Conservation (phyloP, 2,329 filamentous ascomycete species). For the Diplodia intermedia region DNA sequence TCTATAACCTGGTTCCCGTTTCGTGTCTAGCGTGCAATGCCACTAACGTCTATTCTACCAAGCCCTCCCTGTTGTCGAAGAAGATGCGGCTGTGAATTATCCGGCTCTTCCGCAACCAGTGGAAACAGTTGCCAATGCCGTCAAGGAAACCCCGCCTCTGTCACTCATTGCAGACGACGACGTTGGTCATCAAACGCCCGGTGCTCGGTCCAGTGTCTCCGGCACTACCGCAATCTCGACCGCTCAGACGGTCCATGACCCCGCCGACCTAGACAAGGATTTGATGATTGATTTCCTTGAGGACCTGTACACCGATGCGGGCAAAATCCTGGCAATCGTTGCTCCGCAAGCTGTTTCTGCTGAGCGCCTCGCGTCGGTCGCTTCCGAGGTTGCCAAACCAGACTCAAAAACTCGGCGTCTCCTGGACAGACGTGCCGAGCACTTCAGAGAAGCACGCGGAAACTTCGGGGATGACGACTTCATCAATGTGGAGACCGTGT, state of each 20-base stretch:
- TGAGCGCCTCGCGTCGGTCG: background rate
- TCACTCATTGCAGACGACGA: background rate
- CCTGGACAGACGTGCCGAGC: constrained; percentile 39
- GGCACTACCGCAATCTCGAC: constrained; percentile 55
- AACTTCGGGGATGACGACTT: constrained; percentile 50
- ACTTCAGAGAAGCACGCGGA: constrained; percentile 45
- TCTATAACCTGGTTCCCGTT: background rate
- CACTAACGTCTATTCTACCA: background rate
- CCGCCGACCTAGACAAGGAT: constrained; percentile 48
- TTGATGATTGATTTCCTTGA: constrained; percentile 52
- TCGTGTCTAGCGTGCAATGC: background rate
- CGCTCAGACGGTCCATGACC: constrained; percentile 36
- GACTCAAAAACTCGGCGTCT: constrained; percentile 40
- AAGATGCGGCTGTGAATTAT: constrained; percentile 34
- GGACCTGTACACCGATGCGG: constrained; percentile 44
- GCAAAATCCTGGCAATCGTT: constrained; percentile 44
- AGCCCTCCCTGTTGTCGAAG: constrained; percentile 35
- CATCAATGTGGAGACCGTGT: constrained; percentile 42
- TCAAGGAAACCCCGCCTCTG: constrained; percentile 18
- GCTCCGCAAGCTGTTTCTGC: constrained; percentile 35
- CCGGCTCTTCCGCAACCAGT: constrained; percentile 35
- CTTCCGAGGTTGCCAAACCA: constrained; percentile 38
- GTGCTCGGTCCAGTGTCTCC: constrained; percentile 52
- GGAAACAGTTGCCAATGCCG: background rate
- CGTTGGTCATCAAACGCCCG: constrained; percentile 43